phyloP scores from a whole-genome alignment of 2,329 filamentous ascomycete genomes.

The Chaetothyriales sp. region DNA sequence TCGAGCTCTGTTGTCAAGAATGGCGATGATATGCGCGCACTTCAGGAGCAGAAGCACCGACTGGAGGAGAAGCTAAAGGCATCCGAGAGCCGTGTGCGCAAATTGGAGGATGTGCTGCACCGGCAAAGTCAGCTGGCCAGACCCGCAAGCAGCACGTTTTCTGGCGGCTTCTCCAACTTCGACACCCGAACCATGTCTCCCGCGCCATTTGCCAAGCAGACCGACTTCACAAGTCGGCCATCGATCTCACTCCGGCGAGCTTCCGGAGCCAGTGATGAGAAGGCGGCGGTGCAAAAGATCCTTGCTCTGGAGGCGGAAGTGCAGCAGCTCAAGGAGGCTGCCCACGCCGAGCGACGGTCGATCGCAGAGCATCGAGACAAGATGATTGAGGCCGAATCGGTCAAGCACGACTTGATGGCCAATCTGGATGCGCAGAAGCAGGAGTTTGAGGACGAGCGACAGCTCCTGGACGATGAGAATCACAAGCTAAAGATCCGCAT shows the following conservation, averaged over 20 bases:
- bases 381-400: slow-evolving; percentile 75
- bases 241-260: slow-evolving; percentile 50
- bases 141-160: slow-evolving; percentile 38
- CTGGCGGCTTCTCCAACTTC: slow-evolving; percentile 26
- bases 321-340: slow-evolving; percentile 55
- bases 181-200: slow-evolving; percentile 25
- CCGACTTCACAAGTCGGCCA: slow-evolving; percentile 42
- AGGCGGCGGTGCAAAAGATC: slow-evolving; percentile 46
- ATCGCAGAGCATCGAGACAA: slow-evolving; percentile 39
- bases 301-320: slow-evolving; percentile 66
- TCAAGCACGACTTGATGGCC: slow-evolving; percentile 82
- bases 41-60: slow-evolving; percentile 73
- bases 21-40: slow-evolving; percentile 60
- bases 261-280: slow-evolving; percentile 46
- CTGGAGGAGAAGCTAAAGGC: slow-evolving; percentile 62
- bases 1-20: slow-evolving; percentile 71
- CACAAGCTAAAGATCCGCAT: slow-evolving; percentile 60
- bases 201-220: slow-evolving; percentile 22
- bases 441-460: slow-evolving; percentile 73
- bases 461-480: slow-evolving; percentile 68
- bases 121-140: slow-evolving; percentile 53
- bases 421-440: slow-evolving; percentile 88
- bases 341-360: slow-evolving; percentile 45
- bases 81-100: slow-evolving; percentile 78
- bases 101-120: slow-evolving; percentile 83